Conservation (phyloP, 306 rosid genomes). For the Prunus dulcis region DNA sequence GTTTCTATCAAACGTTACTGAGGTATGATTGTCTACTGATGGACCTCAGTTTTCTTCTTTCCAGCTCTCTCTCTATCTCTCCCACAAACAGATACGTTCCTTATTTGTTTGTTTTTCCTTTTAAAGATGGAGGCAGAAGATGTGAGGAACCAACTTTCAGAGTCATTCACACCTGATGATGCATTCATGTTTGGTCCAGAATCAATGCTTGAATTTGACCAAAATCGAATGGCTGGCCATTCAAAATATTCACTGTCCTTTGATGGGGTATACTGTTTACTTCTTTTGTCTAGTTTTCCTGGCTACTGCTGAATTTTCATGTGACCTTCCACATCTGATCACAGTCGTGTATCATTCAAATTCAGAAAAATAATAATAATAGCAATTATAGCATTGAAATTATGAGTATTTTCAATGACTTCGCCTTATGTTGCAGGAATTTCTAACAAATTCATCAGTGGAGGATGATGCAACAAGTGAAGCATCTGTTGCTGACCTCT, state of each 20-base stretch:
- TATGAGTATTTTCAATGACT: not conserved
- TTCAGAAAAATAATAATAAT: not conserved
- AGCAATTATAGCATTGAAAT: not conserved
- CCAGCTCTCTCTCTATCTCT: not conserved
- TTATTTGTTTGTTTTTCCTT: constrained; percentile 34
- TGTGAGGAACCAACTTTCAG: constrained; percentile 57
- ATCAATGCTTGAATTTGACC: constrained; percentile 55
- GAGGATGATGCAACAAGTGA: constrained; percentile 84
- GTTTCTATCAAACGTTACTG: constrained; percentile 49
- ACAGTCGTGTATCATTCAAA: not conserved
- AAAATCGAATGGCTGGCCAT: constrained; percentile 29
- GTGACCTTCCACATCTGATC: constrained; percentile 1
- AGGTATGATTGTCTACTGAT: constrained; percentile 46
- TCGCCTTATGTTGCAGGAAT: constrained; percentile 49
- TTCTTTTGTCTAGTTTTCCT: not conserved
- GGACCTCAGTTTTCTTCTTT: not conserved
- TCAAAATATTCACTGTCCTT: constrained; percentile 55
- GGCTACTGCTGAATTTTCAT: not conserved
- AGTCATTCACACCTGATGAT: constrained; percentile 78
- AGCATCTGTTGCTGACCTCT: constrained; percentile 70
- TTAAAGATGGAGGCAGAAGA: constrained; percentile 65
- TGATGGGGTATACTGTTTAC: constrained; percentile 42
- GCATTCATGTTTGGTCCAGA: constrained; percentile 80
- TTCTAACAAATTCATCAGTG: constrained; percentile 48
- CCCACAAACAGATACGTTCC: not conserved